Conservation (phyloP, 2,329 filamentous ascomycete species). For the Sclerotinia minor region DNA sequence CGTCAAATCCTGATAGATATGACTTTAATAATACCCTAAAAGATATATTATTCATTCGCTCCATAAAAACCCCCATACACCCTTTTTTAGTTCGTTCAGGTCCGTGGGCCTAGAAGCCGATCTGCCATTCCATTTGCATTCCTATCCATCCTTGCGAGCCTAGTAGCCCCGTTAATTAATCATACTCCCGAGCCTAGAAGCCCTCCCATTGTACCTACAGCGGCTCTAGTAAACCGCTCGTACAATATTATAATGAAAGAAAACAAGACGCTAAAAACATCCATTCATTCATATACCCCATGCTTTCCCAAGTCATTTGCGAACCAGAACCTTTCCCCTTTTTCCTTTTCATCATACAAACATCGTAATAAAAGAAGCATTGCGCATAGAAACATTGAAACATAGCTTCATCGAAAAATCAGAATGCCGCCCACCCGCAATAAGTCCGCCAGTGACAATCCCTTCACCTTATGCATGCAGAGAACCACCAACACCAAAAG, state of each 20-base stretch:
- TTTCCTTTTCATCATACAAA: constrained; percentile 21
- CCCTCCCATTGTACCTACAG: constrained; percentile 20
- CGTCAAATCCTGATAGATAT: constrained; percentile 9
- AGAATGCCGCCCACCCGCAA: constrained; percentile 20
- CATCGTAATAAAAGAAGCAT: constrained; percentile 22
- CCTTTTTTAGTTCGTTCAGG: constrained; percentile 1
- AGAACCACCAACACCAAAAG: constrained; percentile 24
- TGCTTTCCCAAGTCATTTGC: constrained; percentile 18
- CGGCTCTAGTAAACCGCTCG: constrained; percentile 18
- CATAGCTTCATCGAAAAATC: constrained; percentile 24
- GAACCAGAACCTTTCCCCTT: constrained; percentile 7
- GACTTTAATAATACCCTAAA: constrained; percentile 8
- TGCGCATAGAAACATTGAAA: constrained; percentile 23
- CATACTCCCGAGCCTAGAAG: constrained; percentile 16
- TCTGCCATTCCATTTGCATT: background rate
- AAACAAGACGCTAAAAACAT: constrained; percentile 17
- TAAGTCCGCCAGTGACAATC: constrained; percentile 19
- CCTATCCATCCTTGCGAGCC: constrained; percentile 5
- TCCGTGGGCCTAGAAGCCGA: constrained; percentile 6
- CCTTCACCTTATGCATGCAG: constrained; percentile 21
- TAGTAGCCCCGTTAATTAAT: constrained; percentile 18
- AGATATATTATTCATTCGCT: constrained; percentile 8
- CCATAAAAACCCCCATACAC: background rate
- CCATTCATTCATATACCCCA: constrained; percentile 20
- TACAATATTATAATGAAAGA: constrained; percentile 18